Base-by-base conservation (phyloP, 768 basidiomycete species). In the Trametes maxima region DNA sequence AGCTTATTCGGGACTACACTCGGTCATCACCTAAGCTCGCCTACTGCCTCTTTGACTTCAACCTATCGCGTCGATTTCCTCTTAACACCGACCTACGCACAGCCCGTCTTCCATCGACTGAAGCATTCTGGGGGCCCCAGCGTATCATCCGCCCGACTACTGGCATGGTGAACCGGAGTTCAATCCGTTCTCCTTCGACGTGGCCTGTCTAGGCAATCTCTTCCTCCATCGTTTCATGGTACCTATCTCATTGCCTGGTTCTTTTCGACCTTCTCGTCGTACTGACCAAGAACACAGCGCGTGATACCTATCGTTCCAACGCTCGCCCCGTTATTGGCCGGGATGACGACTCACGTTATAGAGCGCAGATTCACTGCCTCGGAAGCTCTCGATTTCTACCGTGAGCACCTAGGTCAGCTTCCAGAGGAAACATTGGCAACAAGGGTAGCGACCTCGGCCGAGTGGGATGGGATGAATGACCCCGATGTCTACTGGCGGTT, bases 151-250 rank as follows among this genome's bases (percentile, higher is more conserved):
- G 7, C 0, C 10, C 3, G 48, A 58, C 14, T 16, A 25, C 10
- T 3, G 7, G 11, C 57, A 50, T 2, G 57, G 57, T 6, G 48
- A 58, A 22, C 33, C n/a, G 17, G n/a, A 58, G 8, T 58, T 50
- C 33, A 52, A 58, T 21, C 57, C 57, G 1, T 58, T 58, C 24
- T 37, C 57, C 0, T 58, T 50, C 42, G 57, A 58, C 4, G 57
- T 58, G 21, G 57, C 25, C 0, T 50, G 48, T 10, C 47, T 58
- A 7, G 57, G 57, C 10, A 50, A 50, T 42, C 5, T 58, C 13
- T 58, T 50, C 13, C 1, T 43, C 2, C 33, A 43, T 14, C 14
- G 21, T 2, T 50, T 58, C 13, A 25, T 25, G 0, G 57, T 58
- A 17, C 25, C 48, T 22, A 12, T 37, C 2, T 28, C 21, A 19